These are phyloP conservation scores for Breynia disticha DNA, from an alignment of 441 rosid genomes.

Conservation along the genomic window DNA sequence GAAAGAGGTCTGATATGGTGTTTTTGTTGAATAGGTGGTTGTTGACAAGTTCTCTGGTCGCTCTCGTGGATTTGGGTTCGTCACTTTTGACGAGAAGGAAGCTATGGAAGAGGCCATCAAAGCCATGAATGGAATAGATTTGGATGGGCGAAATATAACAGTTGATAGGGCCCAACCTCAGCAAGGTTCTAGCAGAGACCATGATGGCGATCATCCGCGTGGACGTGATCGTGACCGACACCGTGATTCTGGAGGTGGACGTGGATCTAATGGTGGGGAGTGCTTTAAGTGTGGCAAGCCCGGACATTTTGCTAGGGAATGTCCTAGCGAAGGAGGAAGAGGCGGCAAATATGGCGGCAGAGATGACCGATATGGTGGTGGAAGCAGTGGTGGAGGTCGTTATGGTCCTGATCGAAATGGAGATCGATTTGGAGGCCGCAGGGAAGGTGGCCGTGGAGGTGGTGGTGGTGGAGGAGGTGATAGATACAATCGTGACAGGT, in stretches of 20 bases:
- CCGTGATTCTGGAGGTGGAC: constrained; percentile 50
- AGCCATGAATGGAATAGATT: constrained; percentile 84
- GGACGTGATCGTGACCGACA: constrained; percentile 35
- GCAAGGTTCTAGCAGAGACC: constrained; percentile 69
- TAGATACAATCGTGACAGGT: constrained; percentile 57
- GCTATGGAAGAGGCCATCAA: constrained; percentile 94
- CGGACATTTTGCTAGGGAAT: constrained; percentile 92
- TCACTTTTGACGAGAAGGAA: constrained; percentile 69
- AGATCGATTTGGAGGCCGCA: constrained; percentile 53
- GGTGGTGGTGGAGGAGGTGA: constrained; percentile 62
- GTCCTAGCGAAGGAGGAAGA: constrained; percentile 62
- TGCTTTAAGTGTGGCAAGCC: constrained; percentile 93
- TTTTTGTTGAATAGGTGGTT: constrained; percentile 45
- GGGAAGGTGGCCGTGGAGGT: background rate
- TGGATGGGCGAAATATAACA: constrained; percentile 82
- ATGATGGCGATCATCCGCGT: constrained; percentile 53
- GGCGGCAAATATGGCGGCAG: constrained; percentile 55
- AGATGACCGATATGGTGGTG: constrained; percentile 42
- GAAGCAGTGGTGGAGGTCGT: constrained; percentile 40
- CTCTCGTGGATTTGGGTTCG: constrained; percentile 96
- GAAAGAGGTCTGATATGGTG: background rate
- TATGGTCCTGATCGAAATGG: constrained; percentile 83
- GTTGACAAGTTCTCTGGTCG: constrained; percentile 86
- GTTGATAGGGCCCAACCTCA: constrained; percentile 94
- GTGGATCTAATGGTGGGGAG: constrained; percentile 62